Percentiles rank a stretch among this genome's conserved stretches.
Conservation (phyloP, 495 filamentous ascomycete species). For the Hypoxylon trugodes region DNA sequence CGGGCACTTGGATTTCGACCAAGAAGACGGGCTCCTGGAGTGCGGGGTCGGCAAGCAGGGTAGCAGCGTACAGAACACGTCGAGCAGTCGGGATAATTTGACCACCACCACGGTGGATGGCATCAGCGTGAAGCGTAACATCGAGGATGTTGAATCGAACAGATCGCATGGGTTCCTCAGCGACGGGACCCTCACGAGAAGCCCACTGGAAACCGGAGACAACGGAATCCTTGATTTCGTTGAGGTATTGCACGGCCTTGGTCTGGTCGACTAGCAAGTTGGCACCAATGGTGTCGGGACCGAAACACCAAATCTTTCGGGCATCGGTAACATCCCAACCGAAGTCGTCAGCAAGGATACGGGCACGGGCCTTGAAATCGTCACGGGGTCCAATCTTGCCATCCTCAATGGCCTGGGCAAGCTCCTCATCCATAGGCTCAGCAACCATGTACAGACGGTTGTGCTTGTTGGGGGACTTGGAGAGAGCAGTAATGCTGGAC, state of each 20-base stretch:
- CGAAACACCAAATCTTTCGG: constrained; percentile 99
- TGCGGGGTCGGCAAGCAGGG: constrained; percentile 88
- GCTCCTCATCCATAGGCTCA: constrained; percentile 88
- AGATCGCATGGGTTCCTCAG: constrained; percentile 97
- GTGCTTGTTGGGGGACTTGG: constrained; percentile 99
- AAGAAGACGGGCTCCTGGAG: constrained; percentile 98
- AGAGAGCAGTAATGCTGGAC: constrained; percentile 95
- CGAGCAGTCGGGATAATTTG: constrained; percentile 98
- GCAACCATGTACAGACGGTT: constrained; percentile 98
- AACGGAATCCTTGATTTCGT: constrained; percentile 99
- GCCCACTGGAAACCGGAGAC: constrained; percentile 99
- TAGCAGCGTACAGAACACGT: constrained; percentile 93
- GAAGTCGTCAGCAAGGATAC: constrained; percentile 94
- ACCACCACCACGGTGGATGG: constrained; percentile 99
- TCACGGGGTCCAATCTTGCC: constrained; percentile 96
- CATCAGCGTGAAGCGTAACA: constrained; percentile 99
- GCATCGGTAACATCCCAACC: constrained; percentile 99
- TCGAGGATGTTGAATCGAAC: constrained; percentile 99
- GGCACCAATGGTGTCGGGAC: constrained; percentile 95
- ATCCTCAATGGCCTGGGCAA: constrained; percentile 85
- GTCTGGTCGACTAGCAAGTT: constrained; percentile 99
- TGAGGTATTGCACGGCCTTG: constrained; percentile 99
- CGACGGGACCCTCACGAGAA: constrained; percentile 94
- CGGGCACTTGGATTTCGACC: constrained; percentile 98
- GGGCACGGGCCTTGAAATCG: constrained; percentile 98